Conservation (phyloP, 1,139 yeast species). For the Candida frijolesensis region DNA sequence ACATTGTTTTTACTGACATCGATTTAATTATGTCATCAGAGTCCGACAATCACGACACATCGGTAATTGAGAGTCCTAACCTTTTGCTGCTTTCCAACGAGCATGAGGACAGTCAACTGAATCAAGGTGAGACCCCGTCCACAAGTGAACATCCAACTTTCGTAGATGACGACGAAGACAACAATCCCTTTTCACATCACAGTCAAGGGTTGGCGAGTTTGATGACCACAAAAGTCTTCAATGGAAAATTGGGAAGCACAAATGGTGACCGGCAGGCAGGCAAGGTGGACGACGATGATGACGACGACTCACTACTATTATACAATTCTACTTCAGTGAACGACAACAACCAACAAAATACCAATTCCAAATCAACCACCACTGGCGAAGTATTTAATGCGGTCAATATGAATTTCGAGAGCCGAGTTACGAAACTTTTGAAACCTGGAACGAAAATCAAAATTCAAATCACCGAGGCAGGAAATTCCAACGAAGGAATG, state of each 20-base stretch:
- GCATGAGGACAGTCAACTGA: background rate
- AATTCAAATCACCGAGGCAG: constrained; percentile 71
- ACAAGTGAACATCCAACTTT: constrained; percentile 6
- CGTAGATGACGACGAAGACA: constrained; percentile 45
- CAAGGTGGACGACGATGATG: constrained; percentile 14
- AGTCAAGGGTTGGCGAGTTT: constrained; percentile 35
- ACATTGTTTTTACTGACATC: too few relatives aligned
- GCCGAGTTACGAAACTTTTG: constrained; percentile 39
- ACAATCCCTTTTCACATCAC: constrained; percentile 48
- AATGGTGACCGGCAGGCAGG: constrained; percentile 5
- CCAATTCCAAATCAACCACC: constrained; percentile 2
- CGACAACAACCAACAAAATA: constrained; percentile 9
- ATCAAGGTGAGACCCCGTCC: background rate
- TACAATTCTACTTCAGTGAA: constrained; percentile 22
- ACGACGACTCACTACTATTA: constrained; percentile 31
- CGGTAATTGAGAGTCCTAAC: constrained; percentile 1
- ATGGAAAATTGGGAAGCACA: constrained; percentile 10
- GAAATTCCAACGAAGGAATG: constrained; percentile 73
- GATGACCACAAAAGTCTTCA: constrained; percentile 18
- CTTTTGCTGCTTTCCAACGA: background rate
- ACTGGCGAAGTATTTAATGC: constrained; percentile 25
- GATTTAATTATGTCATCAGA: background rate
- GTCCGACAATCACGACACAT: background rate
- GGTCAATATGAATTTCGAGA: constrained; percentile 39
- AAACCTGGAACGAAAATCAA: constrained; percentile 34